Evolutionary conservation across 495 filamentous ascomycete genomes (phyloP), one percentile per base, ranked within the genome.

Genomic region (Evansstolkia leycettana): DNA sequence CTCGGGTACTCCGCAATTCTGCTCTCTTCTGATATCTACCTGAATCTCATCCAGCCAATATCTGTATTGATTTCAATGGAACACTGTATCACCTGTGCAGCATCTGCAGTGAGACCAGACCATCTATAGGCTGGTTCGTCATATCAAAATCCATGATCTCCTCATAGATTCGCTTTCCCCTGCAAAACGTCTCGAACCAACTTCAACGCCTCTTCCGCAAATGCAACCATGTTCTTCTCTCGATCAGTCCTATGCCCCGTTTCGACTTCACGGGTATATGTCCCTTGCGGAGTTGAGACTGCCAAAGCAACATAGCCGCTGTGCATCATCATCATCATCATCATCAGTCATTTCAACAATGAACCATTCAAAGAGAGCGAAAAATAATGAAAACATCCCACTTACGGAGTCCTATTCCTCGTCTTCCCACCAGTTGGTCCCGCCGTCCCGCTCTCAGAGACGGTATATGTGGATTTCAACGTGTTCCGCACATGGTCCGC

Each of bases 281-380:
- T 63, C 2, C 68, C 69, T n/a, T 51, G 37, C 1, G 69, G 55
- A 17, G 56, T 60, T 7, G 63, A 59, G 8, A 77, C 69, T 20
- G 74, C 74, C 26, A 78, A 38, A 1, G 74, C 74, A 5, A 76
- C 70, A 48, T 75, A 77, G 1, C 74, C 75, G 15, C 68, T 73
- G 42, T 12, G 15, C 12, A 20, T 25, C 23, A 45, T 32, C 33
- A 46, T 37, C 17, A 18, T 17, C 14, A 33, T 23, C 20, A 23
- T 4, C 4, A 23, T 5, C 20, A 23, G 20, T 23, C 20, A 9
- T n/a, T n/a, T 4, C 4, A 23, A 23, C 20, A 23, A 9, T 23
- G 5, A 9, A n/a, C n/a, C n/a, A n/a, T n/a, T n/a, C n/a, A n/a
- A 23, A 4, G 4, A 23, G 20, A 23, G 20, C 5, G 9, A 23